Percentiles rank a stretch among this genome's conserved stretches.
These are phyloP conservation scores for Chlorophyllum brunneum DNA, from an alignment of 768 basidiomycete genomes.

Conservation along the genomic window DNA sequence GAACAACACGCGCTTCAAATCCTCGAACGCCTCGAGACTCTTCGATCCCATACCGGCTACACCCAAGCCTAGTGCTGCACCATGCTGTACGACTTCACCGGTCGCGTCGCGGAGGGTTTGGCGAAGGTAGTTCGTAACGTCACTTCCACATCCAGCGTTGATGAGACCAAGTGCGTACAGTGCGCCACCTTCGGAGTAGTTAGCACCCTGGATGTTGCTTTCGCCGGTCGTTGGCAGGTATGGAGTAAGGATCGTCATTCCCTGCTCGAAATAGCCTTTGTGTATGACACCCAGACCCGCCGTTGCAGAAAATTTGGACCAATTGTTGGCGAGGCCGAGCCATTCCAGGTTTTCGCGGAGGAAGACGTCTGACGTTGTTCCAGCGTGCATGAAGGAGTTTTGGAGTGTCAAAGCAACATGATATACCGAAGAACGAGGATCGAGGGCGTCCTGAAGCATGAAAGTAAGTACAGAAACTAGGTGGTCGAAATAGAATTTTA, in stretches of 20 bases:
- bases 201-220: constrained; percentile 71
- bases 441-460: constrained; percentile 69
- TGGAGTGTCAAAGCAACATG: constrained; percentile 95
- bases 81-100: constrained; percentile 92
- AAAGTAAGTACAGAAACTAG: constrained; percentile 5
- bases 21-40: constrained; percentile 87
- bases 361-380: constrained; percentile 93
- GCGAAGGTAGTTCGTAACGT: constrained; percentile 73
- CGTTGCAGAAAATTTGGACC: constrained; percentile 98
- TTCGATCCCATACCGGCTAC: constrained; percentile 93
- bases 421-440: constrained; percentile 93
- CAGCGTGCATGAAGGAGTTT: constrained; percentile 98
- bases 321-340: constrained; percentile 92
- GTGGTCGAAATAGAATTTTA: constrained; percentile 22
- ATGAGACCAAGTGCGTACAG: constrained; percentile 93
- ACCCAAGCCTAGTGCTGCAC: constrained; percentile 95
- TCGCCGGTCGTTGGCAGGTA: constrained; percentile 85
- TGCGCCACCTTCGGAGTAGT: constrained; percentile 95
- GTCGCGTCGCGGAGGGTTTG: constrained; percentile 72
- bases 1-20: constrained; percentile 85
- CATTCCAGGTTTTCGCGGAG: constrained; percentile 95
- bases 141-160: constrained; percentile 84
- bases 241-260: constrained; percentile 87
- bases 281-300: constrained; percentile 97
- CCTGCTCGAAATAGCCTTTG: constrained; percentile 93